Conservation (phyloP, 768 basidiomycete genomes). For the Mycena vitilis region DNA sequence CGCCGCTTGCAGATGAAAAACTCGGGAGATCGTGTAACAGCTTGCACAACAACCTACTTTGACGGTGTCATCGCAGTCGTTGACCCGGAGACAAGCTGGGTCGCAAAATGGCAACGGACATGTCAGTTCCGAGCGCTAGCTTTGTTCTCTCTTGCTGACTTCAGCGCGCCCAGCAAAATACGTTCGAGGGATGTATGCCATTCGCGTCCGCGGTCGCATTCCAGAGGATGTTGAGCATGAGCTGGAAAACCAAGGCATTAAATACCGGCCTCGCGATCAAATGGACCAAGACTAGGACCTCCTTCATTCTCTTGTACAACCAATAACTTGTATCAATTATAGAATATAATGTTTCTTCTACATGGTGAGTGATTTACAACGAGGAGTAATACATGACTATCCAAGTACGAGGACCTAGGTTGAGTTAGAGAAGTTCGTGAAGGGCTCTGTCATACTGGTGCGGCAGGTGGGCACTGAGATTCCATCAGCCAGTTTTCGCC, state of each 20-base stretch:
- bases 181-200: slow-evolving; percentile 92
- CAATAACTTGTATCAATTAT: slow-evolving; percentile 17
- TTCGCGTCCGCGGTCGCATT: slow-evolving; percentile 85
- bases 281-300: slow-evolving; percentile 71
- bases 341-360: slow-evolving; percentile 12
- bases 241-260: slow-evolving; percentile 80
- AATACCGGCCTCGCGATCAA: slow-evolving; percentile 88
- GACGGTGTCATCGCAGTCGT: slow-evolving; percentile 93
- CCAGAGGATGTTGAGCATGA: slow-evolving; percentile 89
- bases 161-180: slow-evolving; percentile 75
- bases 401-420: neutral
- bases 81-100: slow-evolving; percentile 92
- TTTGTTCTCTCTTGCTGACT: slow-evolving; percentile 20
- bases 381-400: slow-evolving; percentile 11
- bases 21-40: slow-evolving; percentile 81
- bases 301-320: neutral
- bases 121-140: slow-evolving; percentile 61
- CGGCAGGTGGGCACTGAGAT: slow-evolving; percentile 77
- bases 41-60: slow-evolving; percentile 92
- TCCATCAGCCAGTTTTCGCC: neutral
- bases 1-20: slow-evolving; percentile 79
- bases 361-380: slow-evolving; percentile 26
- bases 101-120: slow-evolving; percentile 95
- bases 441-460: slow-evolving; percentile 84
- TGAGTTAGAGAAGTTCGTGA: slow-evolving; percentile 69